A percentile compares a stretch with the other conserved stretches of the same genome.
Conservation (phyloP, 1,139 yeast species). For the Candida gigantensis region DNA sequence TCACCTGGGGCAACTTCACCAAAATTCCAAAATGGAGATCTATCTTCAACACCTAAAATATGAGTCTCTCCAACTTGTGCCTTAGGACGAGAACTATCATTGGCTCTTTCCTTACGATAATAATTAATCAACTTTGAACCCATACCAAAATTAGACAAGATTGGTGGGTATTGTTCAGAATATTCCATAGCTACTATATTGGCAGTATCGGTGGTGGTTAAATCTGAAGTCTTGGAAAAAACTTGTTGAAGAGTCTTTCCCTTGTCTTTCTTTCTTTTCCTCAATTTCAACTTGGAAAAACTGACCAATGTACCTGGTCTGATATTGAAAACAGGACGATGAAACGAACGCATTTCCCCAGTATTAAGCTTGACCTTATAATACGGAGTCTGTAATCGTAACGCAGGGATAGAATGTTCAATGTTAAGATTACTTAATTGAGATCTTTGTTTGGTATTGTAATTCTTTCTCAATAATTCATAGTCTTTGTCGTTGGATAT, state of each 20-base stretch:
- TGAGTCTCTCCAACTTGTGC: conserved; percentile 92
- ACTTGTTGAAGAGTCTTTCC: conserved; percentile 80
- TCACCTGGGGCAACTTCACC: conserved; percentile 96
- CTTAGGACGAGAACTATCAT: conserved; percentile 86
- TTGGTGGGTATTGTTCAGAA: conserved; percentile 85
- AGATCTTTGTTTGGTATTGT: conserved; percentile 88
- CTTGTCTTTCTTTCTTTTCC: conserved; percentile 88
- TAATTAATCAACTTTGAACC: conserved; percentile 91
- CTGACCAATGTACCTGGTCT: conserved; percentile 77
- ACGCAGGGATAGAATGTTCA: conserved; percentile 90
- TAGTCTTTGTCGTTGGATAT: conserved; percentile 88
- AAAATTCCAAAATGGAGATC: conserved; percentile 98
- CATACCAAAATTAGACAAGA: conserved; percentile 91
- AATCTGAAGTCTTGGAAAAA: conserved; percentile 68
- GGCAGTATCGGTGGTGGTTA: conserved; percentile 83
- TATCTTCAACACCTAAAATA: conserved; percentile 90
- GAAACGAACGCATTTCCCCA: conserved; percentile 75
- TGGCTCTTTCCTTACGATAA: conserved; percentile 79
- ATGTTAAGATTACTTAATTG: conserved; percentile 89
- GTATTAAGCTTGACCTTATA: conserved; percentile 77
- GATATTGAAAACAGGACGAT: conserved; percentile 72
- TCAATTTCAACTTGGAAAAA: conserved; percentile 72
- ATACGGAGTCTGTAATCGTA: conserved; percentile 85
- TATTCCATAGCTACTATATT: conserved; percentile 81
- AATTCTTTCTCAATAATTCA: conserved; percentile 78